These are phyloP conservation scores for Aspergillus bertholletiae DNA, from an alignment of 495 filamentous ascomycete genomes.

Conservation along the genomic window DNA sequence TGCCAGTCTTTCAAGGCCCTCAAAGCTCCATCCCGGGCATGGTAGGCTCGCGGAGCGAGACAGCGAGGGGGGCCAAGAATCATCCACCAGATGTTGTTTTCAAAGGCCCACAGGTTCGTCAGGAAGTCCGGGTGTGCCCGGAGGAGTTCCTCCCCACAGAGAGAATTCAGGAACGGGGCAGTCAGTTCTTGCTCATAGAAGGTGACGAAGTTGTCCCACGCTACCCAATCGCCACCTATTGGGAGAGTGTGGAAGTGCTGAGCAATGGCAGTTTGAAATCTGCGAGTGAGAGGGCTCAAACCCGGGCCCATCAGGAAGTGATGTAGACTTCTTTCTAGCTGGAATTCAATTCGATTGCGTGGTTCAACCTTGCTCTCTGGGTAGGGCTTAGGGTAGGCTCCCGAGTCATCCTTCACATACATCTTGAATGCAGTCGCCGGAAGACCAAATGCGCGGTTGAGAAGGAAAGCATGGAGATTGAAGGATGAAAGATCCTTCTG, in stretches of 20 bases:
- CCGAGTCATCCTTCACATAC: neutral
- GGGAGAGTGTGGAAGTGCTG: neutral
- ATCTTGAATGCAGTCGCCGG: neutral
- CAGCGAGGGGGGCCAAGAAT: neutral
- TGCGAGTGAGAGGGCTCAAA: neutral
- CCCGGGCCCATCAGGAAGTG: neutral
- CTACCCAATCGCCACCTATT: neutral
- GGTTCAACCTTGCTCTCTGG: neutral
- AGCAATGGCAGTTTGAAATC: neutral
- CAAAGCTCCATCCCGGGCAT: neutral
- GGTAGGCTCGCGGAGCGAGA: neutral
- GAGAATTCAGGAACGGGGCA: neutral
- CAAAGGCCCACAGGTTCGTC: neutral
- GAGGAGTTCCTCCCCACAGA: neutral
- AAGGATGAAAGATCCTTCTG: neutral
- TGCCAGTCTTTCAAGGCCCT: neutral
- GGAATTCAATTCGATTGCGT: neutral
- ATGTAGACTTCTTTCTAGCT: neutral
- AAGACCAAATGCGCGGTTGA: neutral
- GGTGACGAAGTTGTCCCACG: neutral
- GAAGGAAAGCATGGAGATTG: neutral
- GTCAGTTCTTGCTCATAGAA: neutral
- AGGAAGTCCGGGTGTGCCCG: neutral
- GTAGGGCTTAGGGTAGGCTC: neutral
- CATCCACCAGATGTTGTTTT: neutral